A percentile compares a stretch with the other conserved stretches of the same genome.
Evolutionary conservation across 805 yeast species (phyloP).

Genomic region (Yarrowia porcina): DNA sequence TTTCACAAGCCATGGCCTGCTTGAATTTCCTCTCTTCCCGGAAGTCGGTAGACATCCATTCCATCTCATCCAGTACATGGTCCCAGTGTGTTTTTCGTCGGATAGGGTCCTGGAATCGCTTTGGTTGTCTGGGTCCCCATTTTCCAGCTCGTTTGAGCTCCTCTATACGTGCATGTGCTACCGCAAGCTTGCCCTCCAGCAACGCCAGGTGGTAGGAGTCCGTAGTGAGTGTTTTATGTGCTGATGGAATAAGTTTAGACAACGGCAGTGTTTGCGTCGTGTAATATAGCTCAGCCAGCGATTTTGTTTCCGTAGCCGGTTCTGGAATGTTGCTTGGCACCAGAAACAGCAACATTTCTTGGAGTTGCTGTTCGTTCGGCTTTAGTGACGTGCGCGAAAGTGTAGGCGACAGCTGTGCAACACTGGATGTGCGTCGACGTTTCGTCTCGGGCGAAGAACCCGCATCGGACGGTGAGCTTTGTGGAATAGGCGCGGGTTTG

Average conservation of each 20-base stretch:
- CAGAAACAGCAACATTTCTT: constrained; percentile 34
- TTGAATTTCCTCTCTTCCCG: constrained; percentile 67
- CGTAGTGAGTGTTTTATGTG: constrained; percentile 83
- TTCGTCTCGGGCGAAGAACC: not conserved
- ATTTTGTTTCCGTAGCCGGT: constrained; percentile 36
- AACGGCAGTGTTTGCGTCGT: constrained; percentile 85
- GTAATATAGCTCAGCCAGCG: constrained; percentile 82
- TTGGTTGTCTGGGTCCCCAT: constrained; percentile 90
- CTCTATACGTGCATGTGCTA: constrained; percentile 84
- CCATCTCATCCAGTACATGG: constrained; percentile 66
- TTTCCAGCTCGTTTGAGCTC: constrained; percentile 81
- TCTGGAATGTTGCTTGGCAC: constrained; percentile 40
- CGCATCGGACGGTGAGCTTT: not conserved
- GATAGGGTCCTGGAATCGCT: constrained; percentile 64
- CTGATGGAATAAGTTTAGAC: constrained; percentile 72
- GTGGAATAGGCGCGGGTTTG: not conserved
- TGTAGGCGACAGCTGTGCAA: constrained; percentile 13
- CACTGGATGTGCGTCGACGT: constrained; percentile 5
- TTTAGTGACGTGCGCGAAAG: not conserved
- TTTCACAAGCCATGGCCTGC: constrained; percentile 60
- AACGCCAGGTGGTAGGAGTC: constrained; percentile 81
- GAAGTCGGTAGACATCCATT: constrained; percentile 79
- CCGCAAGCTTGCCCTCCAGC: constrained; percentile 87
- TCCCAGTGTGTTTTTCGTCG: constrained; percentile 63
- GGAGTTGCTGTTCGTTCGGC: constrained; percentile 24